Conservation (phyloP, 805 yeast genomes). For the Cyberlindnera lachancei region DNA sequence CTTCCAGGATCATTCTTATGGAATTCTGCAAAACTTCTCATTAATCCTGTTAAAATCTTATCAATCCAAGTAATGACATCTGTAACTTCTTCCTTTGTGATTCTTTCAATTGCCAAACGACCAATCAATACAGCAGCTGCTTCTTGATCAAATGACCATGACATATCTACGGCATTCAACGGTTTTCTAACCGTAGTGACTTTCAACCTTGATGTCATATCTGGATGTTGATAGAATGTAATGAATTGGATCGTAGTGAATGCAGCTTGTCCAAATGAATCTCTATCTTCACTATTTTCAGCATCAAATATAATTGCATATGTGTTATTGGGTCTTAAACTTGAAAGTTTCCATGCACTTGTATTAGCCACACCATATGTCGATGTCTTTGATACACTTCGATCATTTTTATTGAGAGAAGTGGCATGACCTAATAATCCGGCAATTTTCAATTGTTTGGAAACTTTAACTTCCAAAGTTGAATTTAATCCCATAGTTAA, state of each 20-base stretch:
- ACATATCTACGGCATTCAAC: slow-evolving; percentile 34
- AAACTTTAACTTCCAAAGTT: slow-evolving; percentile 47
- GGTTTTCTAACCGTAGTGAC: slow-evolving; percentile 52
- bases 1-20: slow-evolving; percentile 38
- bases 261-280: slow-evolving; percentile 5
- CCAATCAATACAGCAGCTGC: slow-evolving; percentile 59
- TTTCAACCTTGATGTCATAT: slow-evolving; percentile 47
- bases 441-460: slow-evolving; percentile 42
- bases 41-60: slow-evolving; percentile 37
- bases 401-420: slow-evolving; percentile 30
- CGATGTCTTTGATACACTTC: slow-evolving; percentile 10
- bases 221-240: slow-evolving; percentile 55
- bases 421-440: slow-evolving; percentile 61
- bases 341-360: slow-evolving; percentile 53
- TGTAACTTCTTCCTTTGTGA: slow-evolving; percentile 26
- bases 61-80: slow-evolving; percentile 45
- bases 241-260: slow-evolving; percentile 42
- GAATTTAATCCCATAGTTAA: slow-evolving; percentile 52
- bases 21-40: slow-evolving; percentile 41
- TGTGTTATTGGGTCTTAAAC: slow-evolving; percentile 48
- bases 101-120: slow-evolving; percentile 37
- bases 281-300: slow-evolving; percentile 12
- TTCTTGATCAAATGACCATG: slow-evolving; percentile 56
- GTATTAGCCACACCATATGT: slow-evolving; percentile 44
- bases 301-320: slow-evolving; percentile 54